Conservation (phyloP, 1,139 yeast species). For the Suhomyces coccinellae region DNA sequence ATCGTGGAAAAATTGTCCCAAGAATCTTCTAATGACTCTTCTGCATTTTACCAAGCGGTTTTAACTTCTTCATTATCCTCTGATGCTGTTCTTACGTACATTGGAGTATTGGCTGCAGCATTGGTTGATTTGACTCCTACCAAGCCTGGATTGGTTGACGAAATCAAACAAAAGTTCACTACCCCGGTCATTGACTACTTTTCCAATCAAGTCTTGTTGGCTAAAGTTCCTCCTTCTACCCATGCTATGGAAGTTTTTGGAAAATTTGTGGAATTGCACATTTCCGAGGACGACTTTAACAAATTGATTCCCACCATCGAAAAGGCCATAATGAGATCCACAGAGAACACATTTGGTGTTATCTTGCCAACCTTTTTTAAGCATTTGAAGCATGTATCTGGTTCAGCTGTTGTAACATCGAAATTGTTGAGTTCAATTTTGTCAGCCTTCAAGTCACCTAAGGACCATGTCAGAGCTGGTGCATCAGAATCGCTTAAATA, state of each 20-base stretch:
- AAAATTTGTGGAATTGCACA: conserved; percentile 42
- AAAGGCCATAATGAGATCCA: conserved; percentile 77
- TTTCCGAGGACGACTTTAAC: conserved; percentile 38
- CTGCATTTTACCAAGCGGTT: conserved; percentile 9
- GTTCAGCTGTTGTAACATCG: conserved; percentile 34
- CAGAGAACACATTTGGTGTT: conserved; percentile 65
- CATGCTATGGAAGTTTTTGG: conserved; percentile 31
- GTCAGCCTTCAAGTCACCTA: conserved; percentile 69
- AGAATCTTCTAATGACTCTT: background rate
- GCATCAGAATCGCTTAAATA: conserved; percentile 45
- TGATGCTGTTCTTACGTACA: conserved; percentile 19
- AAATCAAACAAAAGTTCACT: conserved; percentile 19
- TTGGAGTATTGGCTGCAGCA: conserved; percentile 46
- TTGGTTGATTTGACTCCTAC: conserved; percentile 39
- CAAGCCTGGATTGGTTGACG: conserved; percentile 38
- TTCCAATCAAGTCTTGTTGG: conserved; percentile 43
- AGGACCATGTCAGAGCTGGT: conserved; percentile 58
- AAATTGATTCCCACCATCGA: conserved; percentile 63
- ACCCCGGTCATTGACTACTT: conserved; percentile 23
- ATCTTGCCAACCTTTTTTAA: conserved; percentile 52
- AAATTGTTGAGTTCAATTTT: conserved; percentile 63
- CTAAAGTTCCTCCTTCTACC: conserved; percentile 39
- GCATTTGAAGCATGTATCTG: conserved; percentile 25
- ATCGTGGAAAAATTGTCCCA: conserved; percentile 21
- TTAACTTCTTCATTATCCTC: conserved; percentile 8